phyloP scores from a whole-genome alignment of 164 flowering plant genomes.

The Sextonia rubra region DNA sequence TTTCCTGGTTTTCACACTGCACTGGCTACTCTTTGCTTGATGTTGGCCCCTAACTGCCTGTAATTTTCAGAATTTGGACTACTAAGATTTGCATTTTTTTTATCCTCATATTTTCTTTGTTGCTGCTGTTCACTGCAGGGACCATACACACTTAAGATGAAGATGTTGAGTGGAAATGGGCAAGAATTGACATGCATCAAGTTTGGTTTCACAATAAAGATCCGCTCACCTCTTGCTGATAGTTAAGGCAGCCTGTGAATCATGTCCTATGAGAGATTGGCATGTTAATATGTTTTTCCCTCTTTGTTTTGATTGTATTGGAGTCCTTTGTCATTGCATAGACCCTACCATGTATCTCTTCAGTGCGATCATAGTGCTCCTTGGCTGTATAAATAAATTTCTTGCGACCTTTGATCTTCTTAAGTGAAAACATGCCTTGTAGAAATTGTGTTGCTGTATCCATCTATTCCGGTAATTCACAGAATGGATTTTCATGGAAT shows the following conservation, averaged over 20 bases:
- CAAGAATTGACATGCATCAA: slow-evolving; percentile 60
- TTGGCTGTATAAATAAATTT: too few relatives aligned
- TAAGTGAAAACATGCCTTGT: too few relatives aligned
- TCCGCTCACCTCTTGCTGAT: slow-evolving; percentile 35
- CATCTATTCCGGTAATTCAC: too few relatives aligned
- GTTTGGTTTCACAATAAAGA: slow-evolving; percentile 50
- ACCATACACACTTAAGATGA: slow-evolving; percentile 60
- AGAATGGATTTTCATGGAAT: too few relatives aligned
- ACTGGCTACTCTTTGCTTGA: neutral
- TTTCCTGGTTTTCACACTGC: neutral
- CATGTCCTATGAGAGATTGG: neutral
- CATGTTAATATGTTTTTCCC: too few relatives aligned
- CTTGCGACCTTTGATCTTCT: too few relatives aligned
- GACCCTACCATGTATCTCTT: too few relatives aligned
- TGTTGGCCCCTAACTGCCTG: neutral
- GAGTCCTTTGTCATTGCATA: too few relatives aligned
- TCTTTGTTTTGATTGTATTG: too few relatives aligned
- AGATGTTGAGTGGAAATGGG: slow-evolving; percentile 35
- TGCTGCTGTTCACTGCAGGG: slow-evolving; percentile 41
- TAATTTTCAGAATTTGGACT: neutral
- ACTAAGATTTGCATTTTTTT: neutral
- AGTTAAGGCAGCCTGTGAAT: slow-evolving; percentile 1
- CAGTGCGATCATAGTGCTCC: too few relatives aligned
- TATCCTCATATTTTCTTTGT: neutral
- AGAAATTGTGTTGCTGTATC: too few relatives aligned